phyloP scores from a whole-genome alignment of 768 basidiomycete species.

The Sistotremastrum niveocremeum region DNA sequence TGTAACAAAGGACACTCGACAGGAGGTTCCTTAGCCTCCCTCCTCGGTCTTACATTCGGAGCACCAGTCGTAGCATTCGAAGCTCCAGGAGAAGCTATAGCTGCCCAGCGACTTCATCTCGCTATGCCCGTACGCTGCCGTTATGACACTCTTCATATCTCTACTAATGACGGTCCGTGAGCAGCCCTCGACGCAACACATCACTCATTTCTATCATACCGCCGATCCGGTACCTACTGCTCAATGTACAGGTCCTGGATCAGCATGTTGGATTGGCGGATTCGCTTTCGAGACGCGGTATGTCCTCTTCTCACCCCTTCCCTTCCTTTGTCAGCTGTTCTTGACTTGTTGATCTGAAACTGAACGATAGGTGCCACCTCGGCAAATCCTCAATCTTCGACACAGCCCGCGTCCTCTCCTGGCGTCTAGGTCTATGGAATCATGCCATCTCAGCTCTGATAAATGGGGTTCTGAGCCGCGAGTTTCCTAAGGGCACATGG shows the following conservation, averaged over 20 bases:
- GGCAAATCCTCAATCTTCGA: too few species aligned
- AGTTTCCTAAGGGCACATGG: too few species aligned
- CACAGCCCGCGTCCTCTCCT: too few species aligned
- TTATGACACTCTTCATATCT: not conserved
- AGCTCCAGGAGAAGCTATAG: slow-evolving; percentile 49
- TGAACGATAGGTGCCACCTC: too few species aligned
- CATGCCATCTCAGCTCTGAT: too few species aligned
- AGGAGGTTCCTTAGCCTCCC: slow-evolving; percentile 73
- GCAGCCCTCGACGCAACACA: slow-evolving; percentile 56
- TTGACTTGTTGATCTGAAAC: too few species aligned
- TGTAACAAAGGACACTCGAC: slow-evolving; percentile 47
- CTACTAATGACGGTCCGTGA: not conserved
- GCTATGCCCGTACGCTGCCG: slow-evolving; percentile 55
- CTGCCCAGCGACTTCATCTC: slow-evolving; percentile 71
- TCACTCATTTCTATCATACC: slow-evolving; percentile 86
- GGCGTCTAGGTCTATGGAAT: too few species aligned
- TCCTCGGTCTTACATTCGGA: slow-evolving; percentile 87
- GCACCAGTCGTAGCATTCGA: slow-evolving; percentile 85
- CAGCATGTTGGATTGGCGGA: slow-evolving; percentile 68
- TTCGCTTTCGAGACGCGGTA: slow-evolving; percentile 71
- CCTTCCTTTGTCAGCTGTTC: too few species aligned
- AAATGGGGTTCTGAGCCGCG: too few species aligned
- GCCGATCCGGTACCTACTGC: slow-evolving; percentile 91
- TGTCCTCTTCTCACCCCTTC: slow-evolving; percentile 2
- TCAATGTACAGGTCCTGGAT: slow-evolving; percentile 61